These are phyloP conservation scores for Austroboletus novae-zelandiae DNA, from an alignment of 1,284 basidiomycete genomes.

Conservation along the genomic window DNA sequence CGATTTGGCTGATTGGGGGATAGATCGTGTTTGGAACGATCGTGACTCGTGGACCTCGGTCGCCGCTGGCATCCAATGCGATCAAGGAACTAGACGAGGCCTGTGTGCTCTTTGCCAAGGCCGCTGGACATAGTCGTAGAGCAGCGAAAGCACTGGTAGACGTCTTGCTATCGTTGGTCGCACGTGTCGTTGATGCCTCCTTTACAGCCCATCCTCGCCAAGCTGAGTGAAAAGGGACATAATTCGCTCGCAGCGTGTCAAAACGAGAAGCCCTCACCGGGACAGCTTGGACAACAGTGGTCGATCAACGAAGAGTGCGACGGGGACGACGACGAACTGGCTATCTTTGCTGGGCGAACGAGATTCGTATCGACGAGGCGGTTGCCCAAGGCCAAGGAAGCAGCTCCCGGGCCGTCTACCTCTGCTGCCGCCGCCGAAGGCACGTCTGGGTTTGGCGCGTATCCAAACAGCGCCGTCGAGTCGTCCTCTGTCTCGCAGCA, in stretches of 20 bases:
- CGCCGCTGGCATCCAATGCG: slow-evolving; percentile 55
- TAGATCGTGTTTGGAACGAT: slow-evolving; percentile 69
- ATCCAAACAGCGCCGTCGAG: slow-evolving; percentile 5
- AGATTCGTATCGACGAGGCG: slow-evolving; percentile 48
- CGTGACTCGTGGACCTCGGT: slow-evolving; percentile 59
- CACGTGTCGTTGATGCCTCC: not conserved
- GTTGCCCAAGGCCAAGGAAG: slow-evolving; percentile 10
- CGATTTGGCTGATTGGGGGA: slow-evolving; percentile 7
- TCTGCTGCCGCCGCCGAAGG: not conserved
- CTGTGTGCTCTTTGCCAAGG: slow-evolving; percentile 56
- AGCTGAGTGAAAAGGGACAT: slow-evolving; percentile 55
- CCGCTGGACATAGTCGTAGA: slow-evolving; percentile 50
- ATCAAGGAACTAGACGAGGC: slow-evolving; percentile 64
- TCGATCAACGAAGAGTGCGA: slow-evolving; percentile 38
- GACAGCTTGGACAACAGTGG: slow-evolving; percentile 42
- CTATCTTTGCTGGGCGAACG: slow-evolving; percentile 59
- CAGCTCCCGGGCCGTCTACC: not conserved
- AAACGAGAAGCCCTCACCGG: slow-evolving; percentile 28
- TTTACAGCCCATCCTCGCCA: slow-evolving; percentile 50
- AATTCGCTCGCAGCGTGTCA: slow-evolving; percentile 41
- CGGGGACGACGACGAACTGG: slow-evolving; percentile 53
- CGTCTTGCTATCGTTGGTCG: slow-evolving; percentile 1
- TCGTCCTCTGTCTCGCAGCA: slow-evolving; percentile 7
- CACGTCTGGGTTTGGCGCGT: slow-evolving; percentile 2
- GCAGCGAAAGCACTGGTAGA: slow-evolving; percentile 61